Evolutionary conservation across 192 early-diverging fungal genomes (phyloP).

Genomic region (Entrophospora sp.): DNA sequence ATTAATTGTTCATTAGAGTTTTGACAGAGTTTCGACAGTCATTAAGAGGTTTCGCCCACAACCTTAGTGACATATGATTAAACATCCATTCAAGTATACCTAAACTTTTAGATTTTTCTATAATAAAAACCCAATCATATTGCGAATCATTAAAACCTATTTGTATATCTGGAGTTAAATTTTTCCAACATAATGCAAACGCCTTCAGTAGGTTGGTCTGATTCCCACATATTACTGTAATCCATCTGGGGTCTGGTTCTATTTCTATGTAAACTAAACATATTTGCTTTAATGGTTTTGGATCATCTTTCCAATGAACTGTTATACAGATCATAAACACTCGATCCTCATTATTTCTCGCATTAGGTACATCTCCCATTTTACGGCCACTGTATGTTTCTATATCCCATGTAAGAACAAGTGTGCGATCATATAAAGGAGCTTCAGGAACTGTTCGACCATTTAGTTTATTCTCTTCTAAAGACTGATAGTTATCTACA

Average conservation of each 20-base stretch:
- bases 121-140: conserved; percentile 1
- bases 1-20: too few species aligned
- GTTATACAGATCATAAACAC: conserved; percentile 8
- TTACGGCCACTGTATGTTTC: background rate
- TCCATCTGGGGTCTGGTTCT: background rate
- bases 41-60: too few species aligned
- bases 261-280: background rate
- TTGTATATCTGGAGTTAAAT: conserved; percentile 1
- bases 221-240: conserved; percentile 1
- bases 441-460: background rate
- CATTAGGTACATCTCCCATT: background rate
- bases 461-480: background rate
- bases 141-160: background rate
- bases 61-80: too few species aligned
- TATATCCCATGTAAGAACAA: conserved; percentile 2
- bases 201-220: conserved; percentile 4
- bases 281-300: background rate
- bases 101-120: background rate
- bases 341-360: background rate
- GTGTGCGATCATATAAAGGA: background rate
- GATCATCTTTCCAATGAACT: conserved; percentile 8
- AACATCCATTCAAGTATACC: too few species aligned
- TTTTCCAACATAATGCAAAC: background rate
- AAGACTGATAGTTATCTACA: background rate
- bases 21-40: too few species aligned